These are phyloP conservation scores for Epichloe gansuensis DNA, from an alignment of 2,329 filamentous ascomycete species.

Conservation along the genomic window DNA sequence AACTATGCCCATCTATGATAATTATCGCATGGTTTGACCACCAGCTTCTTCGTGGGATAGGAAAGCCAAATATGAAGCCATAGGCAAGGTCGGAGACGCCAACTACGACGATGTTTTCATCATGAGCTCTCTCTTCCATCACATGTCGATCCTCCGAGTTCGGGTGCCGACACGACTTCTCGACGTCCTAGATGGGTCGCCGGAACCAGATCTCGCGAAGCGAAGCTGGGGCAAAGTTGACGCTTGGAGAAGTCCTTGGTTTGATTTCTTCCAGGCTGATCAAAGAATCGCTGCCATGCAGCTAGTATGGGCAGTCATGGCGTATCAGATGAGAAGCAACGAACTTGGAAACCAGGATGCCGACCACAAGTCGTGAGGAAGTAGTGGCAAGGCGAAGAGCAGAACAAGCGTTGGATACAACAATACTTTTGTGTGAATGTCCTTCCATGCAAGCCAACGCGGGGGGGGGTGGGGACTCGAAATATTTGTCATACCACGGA, in stretches of 20 bases:
- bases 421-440: background rate
- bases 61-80: slow-evolving; percentile 43
- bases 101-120: slow-evolving; percentile 50
- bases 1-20: slow-evolving; percentile 47
- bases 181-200: slow-evolving; percentile 36
- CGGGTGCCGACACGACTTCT: slow-evolving; percentile 43
- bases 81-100: slow-evolving; percentile 35
- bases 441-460: background rate
- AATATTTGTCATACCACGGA: no score
- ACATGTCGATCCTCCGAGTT: slow-evolving; percentile 44
- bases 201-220: slow-evolving; percentile 18
- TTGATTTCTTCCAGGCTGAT: slow-evolving; percentile 41
- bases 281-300: slow-evolving; percentile 45
- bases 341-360: background rate
- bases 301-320: slow-evolving; percentile 46
- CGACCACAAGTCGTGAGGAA: background rate
- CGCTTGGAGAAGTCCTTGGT: slow-evolving; percentile 48
- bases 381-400: background rate
- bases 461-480: no score
- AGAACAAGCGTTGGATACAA: background rate
- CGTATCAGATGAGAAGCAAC: slow-evolving; percentile 42
- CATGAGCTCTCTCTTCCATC: slow-evolving; percentile 48
- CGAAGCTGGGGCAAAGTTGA: slow-evolving; percentile 39
- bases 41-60: slow-evolving; percentile 47
- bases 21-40: slow-evolving; percentile 48